A percentile compares a stretch with the other conserved stretches of the same genome.
phyloP scores from a whole-genome alignment of 257 asterid genomes.

The Forsythia suspensa region DNA sequence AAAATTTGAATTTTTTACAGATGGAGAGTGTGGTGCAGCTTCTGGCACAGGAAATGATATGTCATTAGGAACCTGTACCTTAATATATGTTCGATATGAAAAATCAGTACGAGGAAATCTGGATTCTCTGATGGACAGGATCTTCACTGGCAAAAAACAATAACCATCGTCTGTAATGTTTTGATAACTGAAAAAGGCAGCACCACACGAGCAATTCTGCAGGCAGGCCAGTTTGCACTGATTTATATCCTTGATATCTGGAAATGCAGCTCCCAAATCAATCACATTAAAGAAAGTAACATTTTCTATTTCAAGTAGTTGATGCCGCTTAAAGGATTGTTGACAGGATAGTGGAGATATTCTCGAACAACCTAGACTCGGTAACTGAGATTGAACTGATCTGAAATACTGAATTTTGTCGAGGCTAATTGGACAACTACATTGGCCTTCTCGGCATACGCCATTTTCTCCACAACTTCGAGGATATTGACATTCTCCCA shows the following conservation, averaged over 20 bases:
- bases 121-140: slow-evolving; percentile 14
- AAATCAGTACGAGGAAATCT: background rate
- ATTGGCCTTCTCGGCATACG: background rate
- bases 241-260: slow-evolving; percentile 2
- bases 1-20: background rate
- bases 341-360: background rate
- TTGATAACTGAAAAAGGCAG: slow-evolving; percentile 19
- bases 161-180: background rate
- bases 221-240: slow-evolving; percentile 26
- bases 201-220: slow-evolving; percentile 29
- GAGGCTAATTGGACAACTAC: background rate
- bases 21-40: background rate
- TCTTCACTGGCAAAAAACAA: slow-evolving; percentile 15
- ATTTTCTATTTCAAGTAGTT: background rate
- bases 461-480: background rate
- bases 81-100: background rate
- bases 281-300: background rate
- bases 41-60: background rate
- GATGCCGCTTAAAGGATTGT: background rate
- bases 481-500: background rate
- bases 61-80: background rate
- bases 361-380: background rate
- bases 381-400: background rate
- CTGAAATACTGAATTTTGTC: background rate
- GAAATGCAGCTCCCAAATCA: background rate